These are phyloP conservation scores for Yarrowia osloensis DNA, from an alignment of 805 yeast genomes.

Conservation along the genomic window DNA sequence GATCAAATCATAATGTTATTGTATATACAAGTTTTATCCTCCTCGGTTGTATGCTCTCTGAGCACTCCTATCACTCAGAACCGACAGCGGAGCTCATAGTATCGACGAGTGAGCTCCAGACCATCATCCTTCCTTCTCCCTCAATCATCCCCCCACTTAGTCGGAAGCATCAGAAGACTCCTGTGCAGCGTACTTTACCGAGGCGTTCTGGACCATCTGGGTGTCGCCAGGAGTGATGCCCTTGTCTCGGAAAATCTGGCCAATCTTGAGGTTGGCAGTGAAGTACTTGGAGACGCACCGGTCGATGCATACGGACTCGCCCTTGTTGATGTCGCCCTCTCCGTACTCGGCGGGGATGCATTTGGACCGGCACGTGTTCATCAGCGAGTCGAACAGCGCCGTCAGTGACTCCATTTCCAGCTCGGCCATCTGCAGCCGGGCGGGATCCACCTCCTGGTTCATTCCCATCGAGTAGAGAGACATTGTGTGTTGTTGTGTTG, in stretches of 20 bases:
- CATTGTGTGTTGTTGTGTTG: conserved; percentile 35
- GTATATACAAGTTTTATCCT: conserved; percentile 17
- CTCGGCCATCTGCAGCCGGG: conserved; percentile 42
- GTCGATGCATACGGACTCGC: conserved; percentile 79
- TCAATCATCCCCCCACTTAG: neutral
- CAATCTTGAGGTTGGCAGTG: conserved; percentile 56
- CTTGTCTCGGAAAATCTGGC: conserved; percentile 37
- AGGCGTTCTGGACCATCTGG: conserved; percentile 21
- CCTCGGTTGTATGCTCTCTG: neutral
- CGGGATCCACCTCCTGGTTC: conserved; percentile 41
- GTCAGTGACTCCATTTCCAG: conserved; percentile 42
- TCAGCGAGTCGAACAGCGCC: conserved; percentile 45
- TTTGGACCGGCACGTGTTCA: conserved; percentile 65
- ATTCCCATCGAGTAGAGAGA: conserved; percentile 42
- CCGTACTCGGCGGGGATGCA: conserved; percentile 86
- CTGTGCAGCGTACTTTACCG: neutral
- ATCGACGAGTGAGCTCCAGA: no score
- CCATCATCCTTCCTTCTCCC: no score
- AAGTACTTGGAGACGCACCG: conserved; percentile 85
- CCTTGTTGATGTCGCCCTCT: conserved; percentile 81
- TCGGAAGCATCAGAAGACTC: neutral
- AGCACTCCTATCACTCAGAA: neutral
- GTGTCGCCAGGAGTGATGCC: conserved; percentile 32
- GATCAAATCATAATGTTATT: conserved; percentile 16
- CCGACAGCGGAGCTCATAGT: no score